Conservation (phyloP, 2,329 filamentous ascomycete species). For the Stemphylium beticola region DNA sequence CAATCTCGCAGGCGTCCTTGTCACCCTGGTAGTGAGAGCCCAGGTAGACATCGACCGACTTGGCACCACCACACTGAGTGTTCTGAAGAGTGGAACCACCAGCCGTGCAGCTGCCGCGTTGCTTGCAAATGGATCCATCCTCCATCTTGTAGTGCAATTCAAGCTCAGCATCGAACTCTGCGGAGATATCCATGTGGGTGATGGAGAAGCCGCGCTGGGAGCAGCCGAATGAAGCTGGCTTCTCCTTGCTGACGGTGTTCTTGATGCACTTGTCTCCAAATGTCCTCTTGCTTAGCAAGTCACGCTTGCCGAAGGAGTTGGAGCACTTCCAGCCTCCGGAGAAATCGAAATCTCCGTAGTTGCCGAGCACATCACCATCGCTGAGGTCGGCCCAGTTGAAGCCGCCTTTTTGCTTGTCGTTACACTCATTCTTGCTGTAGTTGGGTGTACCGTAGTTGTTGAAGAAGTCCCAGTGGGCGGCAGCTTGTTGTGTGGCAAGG, state of each 20-base stretch:
- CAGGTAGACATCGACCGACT: slow-evolving; percentile 73
- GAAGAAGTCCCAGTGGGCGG: slow-evolving; percentile 58
- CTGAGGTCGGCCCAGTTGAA: slow-evolving; percentile 73
- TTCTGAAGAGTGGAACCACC: slow-evolving; percentile 76
- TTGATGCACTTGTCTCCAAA: slow-evolving; percentile 53
- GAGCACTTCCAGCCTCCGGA: slow-evolving; percentile 72
- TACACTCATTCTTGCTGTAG: slow-evolving; percentile 80
- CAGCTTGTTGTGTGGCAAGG: slow-evolving; percentile 54
- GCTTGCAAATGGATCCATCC: slow-evolving; percentile 81
- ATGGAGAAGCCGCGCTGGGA: slow-evolving; percentile 71
- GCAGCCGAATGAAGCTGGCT: slow-evolving; percentile 72
- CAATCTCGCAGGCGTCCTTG: slow-evolving; percentile 69
- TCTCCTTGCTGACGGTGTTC: slow-evolving; percentile 57
- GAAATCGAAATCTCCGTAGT: slow-evolving; percentile 72
- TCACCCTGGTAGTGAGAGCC: slow-evolving; percentile 57
- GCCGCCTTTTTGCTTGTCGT: slow-evolving; percentile 69
- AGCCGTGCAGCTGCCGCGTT: slow-evolving; percentile 67
- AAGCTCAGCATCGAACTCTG: slow-evolving; percentile 77
- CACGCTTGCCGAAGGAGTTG: slow-evolving; percentile 66
- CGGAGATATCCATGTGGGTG: slow-evolving; percentile 72
- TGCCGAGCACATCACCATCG: slow-evolving; percentile 56
- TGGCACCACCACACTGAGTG: slow-evolving; percentile 90
- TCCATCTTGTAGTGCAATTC: slow-evolving; percentile 89
- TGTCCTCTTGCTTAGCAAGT: slow-evolving; percentile 56
- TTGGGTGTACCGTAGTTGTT: slow-evolving; percentile 69